Percentiles rank a stretch among this genome's conserved stretches.
These are phyloP conservation scores for Aspergillus campestris DNA, from an alignment of 495 filamentous ascomycete species.

Conservation along the genomic window DNA sequence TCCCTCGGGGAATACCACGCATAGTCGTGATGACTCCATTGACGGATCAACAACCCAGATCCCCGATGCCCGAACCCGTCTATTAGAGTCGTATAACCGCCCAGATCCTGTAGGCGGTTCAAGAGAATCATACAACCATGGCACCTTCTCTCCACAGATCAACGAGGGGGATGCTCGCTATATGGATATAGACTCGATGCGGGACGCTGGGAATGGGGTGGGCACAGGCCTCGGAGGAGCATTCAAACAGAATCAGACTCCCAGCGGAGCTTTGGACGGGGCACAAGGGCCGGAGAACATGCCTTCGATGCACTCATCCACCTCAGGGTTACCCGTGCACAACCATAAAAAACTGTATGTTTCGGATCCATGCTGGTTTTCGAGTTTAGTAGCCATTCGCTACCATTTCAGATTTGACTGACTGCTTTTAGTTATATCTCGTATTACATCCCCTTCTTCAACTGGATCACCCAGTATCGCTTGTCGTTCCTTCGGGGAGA, in stretches of 20 bases:
- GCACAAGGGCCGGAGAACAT: conserved; percentile 25
- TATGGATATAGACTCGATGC: conserved; percentile 20
- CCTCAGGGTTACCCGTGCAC: conserved; percentile 19
- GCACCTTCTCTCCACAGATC: conserved; percentile 68
- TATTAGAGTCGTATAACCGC: conserved; percentile 33
- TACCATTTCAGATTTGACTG: background rate
- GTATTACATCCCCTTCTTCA: conserved; percentile 87
- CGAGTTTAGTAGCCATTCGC: background rate
- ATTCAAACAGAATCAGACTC: conserved; percentile 4
- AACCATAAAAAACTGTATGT: conserved; percentile 31
- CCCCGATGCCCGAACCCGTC: conserved; percentile 24
- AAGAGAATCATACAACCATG: conserved; percentile 55
- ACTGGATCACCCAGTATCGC: conserved; percentile 80
- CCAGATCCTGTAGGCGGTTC: conserved; percentile 29
- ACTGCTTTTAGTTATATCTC: conserved; percentile 60
- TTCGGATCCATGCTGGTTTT: background rate
- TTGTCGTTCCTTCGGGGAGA: conserved; percentile 79
- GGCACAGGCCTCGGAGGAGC: background rate
- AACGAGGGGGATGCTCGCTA: conserved; percentile 38
- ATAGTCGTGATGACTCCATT: conserved; percentile 2
- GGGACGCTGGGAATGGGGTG: conserved; percentile 6
- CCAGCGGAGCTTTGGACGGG: conserved; percentile 11
- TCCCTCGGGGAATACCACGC: conserved; percentile 1
- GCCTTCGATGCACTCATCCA: conserved; percentile 24
- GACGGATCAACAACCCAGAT: conserved; percentile 4